Conservation (phyloP, 148 eudicot genomes). For the Rhododendron ovatum region DNA sequence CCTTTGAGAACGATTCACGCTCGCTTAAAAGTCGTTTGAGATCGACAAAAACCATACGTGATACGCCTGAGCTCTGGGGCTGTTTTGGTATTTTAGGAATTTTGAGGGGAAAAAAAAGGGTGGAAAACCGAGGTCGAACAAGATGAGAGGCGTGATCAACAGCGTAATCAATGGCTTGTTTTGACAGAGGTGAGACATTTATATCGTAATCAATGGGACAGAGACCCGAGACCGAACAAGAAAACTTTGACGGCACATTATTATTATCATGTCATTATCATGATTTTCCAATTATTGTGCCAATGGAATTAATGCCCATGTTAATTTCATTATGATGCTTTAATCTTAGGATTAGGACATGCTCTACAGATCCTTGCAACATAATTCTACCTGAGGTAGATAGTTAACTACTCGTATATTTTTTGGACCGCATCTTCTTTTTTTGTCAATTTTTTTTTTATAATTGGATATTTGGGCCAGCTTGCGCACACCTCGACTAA, state of each 20-base stretch:
- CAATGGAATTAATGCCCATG: not conserved
- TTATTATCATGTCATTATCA: not conserved
- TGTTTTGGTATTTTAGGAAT: not conserved
- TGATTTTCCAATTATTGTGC: not conserved
- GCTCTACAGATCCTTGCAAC: not conserved
- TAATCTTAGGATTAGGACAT: not conserved
- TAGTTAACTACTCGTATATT: not conserved
- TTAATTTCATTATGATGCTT: not conserved
- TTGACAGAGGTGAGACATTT: not conserved
- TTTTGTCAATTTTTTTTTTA: no score
- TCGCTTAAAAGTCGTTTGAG: no score
- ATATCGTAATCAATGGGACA: not conserved
- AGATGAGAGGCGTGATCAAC: not conserved
- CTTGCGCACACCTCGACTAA: no score
- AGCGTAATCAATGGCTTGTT: not conserved
- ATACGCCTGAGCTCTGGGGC: no score
- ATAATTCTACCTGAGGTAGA: not conserved
- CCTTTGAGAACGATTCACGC: no score
- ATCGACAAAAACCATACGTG: no score
- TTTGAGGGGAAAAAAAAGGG: not conserved
- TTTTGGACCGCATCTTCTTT: no score
- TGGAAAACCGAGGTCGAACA: not conserved
- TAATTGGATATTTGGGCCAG: no score
- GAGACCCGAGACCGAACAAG: not conserved
- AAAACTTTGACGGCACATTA: not conserved